These are phyloP conservation scores for Arthromyces matolae DNA, from an alignment of 768 basidiomycete species.

Conservation along the genomic window DNA sequence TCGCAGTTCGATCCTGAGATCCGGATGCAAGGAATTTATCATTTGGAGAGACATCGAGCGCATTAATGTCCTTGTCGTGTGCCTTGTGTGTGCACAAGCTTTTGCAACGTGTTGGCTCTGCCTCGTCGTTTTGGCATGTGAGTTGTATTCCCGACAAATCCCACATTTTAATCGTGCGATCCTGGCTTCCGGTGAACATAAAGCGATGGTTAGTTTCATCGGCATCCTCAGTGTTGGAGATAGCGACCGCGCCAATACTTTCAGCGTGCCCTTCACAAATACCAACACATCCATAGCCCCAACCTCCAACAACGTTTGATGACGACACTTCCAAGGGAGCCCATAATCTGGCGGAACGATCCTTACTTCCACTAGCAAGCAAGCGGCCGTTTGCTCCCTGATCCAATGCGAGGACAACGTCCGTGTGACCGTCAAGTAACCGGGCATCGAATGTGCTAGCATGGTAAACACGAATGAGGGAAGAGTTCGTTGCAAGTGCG, in stretches of 20 bases:
- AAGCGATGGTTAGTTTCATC: conserved; percentile 43
- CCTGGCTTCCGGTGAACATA: conserved; percentile 94
- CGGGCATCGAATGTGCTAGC: conserved; percentile 74
- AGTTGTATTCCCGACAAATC: conserved; percentile 61
- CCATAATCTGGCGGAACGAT: conserved; percentile 87
- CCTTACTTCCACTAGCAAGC: conserved; percentile 91
- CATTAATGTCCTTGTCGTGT: conserved; percentile 98
- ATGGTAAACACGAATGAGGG: conserved; percentile 88
- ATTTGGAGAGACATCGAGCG: conserved; percentile 89
- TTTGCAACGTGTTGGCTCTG: conserved; percentile 48
- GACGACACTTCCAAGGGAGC: conserved; percentile 30
- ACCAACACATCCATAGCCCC: conserved; percentile 75
- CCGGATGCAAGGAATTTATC: conserved; percentile 87
- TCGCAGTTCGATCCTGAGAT: conserved; percentile 93
- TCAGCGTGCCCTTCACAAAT: conserved; percentile 93
- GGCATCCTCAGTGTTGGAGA: conserved; percentile 50
- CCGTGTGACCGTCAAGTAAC: conserved; percentile 83
- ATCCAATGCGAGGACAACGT: conserved; percentile 88
- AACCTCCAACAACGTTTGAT: conserved; percentile 18
- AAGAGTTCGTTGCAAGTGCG: conserved; percentile 97
- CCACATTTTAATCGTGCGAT: conserved; percentile 99
- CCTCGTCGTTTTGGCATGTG: conserved; percentile 20
- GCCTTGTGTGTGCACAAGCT: conserved; percentile 85
- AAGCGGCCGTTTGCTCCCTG: conserved; percentile 60
- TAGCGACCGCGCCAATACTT: conserved; percentile 84